Evolutionary conservation across 2,329 filamentous ascomycete species (phyloP).

Genomic region (Fusarium sp.): DNA sequence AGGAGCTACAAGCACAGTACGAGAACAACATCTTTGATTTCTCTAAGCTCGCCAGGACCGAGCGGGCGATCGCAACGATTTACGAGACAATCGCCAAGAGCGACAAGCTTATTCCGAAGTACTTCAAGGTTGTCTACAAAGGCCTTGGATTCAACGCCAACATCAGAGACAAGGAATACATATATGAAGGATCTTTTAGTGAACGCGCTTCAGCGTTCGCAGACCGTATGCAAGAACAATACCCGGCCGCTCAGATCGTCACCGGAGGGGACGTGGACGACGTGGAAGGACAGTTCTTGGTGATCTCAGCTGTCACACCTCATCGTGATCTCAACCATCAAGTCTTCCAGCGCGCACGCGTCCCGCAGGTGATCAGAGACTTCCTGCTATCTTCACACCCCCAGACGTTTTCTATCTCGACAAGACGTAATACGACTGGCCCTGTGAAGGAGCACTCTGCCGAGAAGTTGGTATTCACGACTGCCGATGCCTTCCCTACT

Average conservation of each 20-base stretch:
- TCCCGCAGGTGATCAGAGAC: slow-evolving; percentile 86
- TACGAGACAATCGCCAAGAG: slow-evolving; percentile 90
- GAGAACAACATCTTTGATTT: slow-evolving; percentile 92
- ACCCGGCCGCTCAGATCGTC: slow-evolving; percentile 86
- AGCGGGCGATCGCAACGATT: slow-evolving; percentile 91
- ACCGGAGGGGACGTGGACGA: slow-evolving; percentile 78
- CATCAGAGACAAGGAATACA: slow-evolving; percentile 89
- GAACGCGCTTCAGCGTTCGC: slow-evolving; percentile 87
- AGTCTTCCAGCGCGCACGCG: slow-evolving; percentile 88
- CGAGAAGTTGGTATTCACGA: slow-evolving; percentile 87
- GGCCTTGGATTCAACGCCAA: slow-evolving; percentile 87
- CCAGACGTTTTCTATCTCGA: slow-evolving; percentile 82
- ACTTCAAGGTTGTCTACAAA: slow-evolving; percentile 91
- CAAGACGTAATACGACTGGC: slow-evolving; percentile 76
- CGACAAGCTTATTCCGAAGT: slow-evolving; percentile 82
- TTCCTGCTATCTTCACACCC: slow-evolving; percentile 85
- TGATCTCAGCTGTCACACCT: slow-evolving; percentile 83
- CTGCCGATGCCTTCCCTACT: slow-evolving; percentile 89
- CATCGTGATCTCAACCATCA: slow-evolving; percentile 86
- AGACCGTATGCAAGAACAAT: slow-evolving; percentile 91
- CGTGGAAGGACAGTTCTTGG: slow-evolving; percentile 90
- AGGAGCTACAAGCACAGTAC: slow-evolving; percentile 92
- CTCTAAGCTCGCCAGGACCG: slow-evolving; percentile 87
- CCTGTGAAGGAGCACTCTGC: slow-evolving; percentile 80
- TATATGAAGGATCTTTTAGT: slow-evolving; percentile 84